These are phyloP conservation scores for Ganoderma leucocontextum DNA, from an alignment of 1,284 basidiomycete species.

Conservation along the genomic window DNA sequence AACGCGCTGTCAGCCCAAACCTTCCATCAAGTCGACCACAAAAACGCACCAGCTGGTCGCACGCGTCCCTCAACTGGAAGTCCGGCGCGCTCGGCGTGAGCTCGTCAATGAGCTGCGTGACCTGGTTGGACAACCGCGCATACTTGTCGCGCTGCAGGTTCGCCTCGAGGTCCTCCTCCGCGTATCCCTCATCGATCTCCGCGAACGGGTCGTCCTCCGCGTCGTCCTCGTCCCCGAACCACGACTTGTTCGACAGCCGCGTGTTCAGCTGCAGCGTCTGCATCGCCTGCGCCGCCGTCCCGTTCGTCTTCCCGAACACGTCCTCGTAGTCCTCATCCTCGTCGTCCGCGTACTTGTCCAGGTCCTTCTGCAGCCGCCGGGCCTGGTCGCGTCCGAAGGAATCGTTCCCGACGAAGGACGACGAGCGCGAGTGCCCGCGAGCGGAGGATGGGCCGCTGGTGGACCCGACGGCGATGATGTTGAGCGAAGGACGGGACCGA, in stretches of 20 bases:
- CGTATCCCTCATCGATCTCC: constrained; percentile 93
- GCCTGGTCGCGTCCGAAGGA: constrained; percentile 75
- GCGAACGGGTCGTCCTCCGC: constrained; percentile 96
- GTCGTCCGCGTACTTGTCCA: constrained; percentile 88
- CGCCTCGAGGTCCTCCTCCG: constrained; percentile 87
- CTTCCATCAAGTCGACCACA: not conserved
- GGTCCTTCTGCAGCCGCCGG: constrained; percentile 61
- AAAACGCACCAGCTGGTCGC: constrained; percentile 82
- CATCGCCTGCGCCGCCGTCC: constrained; percentile 67
- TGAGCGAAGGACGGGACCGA: constrained; percentile 57
- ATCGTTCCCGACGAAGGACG: constrained; percentile 62
- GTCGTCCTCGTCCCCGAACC: constrained; percentile 83
- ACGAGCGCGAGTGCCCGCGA: constrained; percentile 52
- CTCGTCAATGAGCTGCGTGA: constrained; percentile 88
- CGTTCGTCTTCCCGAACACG: constrained; percentile 83
- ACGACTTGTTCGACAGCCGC: constrained; percentile 85
- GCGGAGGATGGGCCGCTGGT: constrained; percentile 33
- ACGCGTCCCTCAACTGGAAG: constrained; percentile 82
- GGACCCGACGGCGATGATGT: constrained; percentile 37
- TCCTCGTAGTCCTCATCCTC: constrained; percentile 89
- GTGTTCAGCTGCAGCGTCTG: constrained; percentile 85
- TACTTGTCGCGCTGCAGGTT: constrained; percentile 92
- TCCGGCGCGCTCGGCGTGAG: constrained; percentile 84
- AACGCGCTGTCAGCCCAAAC: not conserved
- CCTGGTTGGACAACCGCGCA: constrained; percentile 82